Evolutionary conservation across 2,329 filamentous ascomycete genomes (phyloP).

Genomic region (Xenoacremonium recifei): DNA sequence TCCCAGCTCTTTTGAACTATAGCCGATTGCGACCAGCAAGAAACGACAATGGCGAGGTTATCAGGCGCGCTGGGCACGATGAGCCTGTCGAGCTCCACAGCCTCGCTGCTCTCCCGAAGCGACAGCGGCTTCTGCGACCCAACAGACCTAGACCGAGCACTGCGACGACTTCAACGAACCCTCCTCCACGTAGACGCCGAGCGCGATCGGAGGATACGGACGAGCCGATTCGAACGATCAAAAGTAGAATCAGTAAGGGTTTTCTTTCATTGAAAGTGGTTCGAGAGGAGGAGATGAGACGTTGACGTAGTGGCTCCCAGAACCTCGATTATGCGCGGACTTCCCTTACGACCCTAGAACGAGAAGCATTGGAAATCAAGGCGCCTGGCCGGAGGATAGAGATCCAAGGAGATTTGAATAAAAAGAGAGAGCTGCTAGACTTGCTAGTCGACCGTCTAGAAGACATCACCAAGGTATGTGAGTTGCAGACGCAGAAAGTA

Average conservation of each 20-base stretch:
- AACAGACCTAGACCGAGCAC: slow-evolving; percentile 60
- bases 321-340: slow-evolving; percentile 71
- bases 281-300: background rate
- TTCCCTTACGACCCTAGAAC: slow-evolving; percentile 68
- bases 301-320: slow-evolving; percentile 35
- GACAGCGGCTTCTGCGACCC: slow-evolving; percentile 26
- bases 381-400: slow-evolving; percentile 57
- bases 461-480: slow-evolving; percentile 63
- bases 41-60: slow-evolving; percentile 22
- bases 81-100: background rate
- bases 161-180: slow-evolving; percentile 63
- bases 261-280: background rate
- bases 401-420: slow-evolving; percentile 60
- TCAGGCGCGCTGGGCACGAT: background rate
- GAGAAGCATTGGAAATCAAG: slow-evolving; percentile 61
- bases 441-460: slow-evolving; percentile 63
- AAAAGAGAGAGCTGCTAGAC: slow-evolving; percentile 66
- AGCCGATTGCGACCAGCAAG: slow-evolving; percentile 20
- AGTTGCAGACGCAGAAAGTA: background rate
- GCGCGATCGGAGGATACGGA: slow-evolving; percentile 54
- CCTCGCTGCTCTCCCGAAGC: background rate
- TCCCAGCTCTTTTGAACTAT: slow-evolving; percentile 7
- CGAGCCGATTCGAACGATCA: slow-evolving; percentile 63
- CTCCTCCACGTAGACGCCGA: slow-evolving; percentile 62
- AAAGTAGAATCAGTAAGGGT: slow-evolving; percentile 39